These are phyloP conservation scores for Phaeotremella skinneri DNA, from an alignment of 768 basidiomycete species.

Conservation along the genomic window DNA sequence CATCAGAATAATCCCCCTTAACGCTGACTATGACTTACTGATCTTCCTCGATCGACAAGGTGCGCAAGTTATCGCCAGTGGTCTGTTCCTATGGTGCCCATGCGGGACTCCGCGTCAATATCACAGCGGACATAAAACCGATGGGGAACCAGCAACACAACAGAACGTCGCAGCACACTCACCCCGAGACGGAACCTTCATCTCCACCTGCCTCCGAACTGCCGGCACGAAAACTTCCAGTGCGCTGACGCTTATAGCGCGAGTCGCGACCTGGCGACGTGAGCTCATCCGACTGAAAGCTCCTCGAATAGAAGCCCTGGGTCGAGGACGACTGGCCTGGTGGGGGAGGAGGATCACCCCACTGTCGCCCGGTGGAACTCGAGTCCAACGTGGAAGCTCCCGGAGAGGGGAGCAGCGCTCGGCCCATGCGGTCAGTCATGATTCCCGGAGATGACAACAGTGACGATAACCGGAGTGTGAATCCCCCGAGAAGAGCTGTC, in stretches of 20 bases:
- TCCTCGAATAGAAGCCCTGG: not conserved
- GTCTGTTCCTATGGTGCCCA: constrained; percentile 7
- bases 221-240: not conserved
- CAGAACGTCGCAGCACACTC: not conserved
- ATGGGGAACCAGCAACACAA: too few relatives aligned
- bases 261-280: not conserved
- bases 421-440: not conserved
- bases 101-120: not conserved
- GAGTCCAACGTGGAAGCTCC: not conserved
- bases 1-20: not conserved
- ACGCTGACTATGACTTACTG: constrained; percentile 21
- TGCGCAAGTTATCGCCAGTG: constrained; percentile 38
- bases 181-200: not conserved
- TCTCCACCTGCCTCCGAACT: not conserved
- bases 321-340: not conserved
- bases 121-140: not conserved
- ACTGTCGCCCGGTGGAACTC: too few relatives aligned
- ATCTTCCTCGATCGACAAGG: constrained; percentile 40
- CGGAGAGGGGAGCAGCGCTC: not conserved
- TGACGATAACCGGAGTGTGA: not conserved
- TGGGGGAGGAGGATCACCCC: constrained; percentile 4
- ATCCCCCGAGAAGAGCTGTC: not conserved
- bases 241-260: not conserved
- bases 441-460: not conserved
- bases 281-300: not conserved